Evolutionary conservation across 148 eudicot species (phyloP), one percentile per base, ranked within the genome.

Genomic region (Amaranthus hypochondriacus): DNA sequence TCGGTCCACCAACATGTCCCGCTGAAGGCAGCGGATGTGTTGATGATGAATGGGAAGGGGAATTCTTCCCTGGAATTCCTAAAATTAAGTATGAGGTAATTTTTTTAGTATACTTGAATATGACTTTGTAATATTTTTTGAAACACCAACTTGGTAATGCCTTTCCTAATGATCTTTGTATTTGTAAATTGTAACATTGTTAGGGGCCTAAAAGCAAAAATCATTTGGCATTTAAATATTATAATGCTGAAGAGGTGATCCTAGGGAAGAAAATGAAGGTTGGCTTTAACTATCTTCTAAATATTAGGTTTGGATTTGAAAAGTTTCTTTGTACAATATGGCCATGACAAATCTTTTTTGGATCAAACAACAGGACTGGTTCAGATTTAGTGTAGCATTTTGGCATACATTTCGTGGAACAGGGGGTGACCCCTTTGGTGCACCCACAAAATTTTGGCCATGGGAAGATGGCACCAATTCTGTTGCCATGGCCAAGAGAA

Each of bases 401-500:
- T 96, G 99, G 99, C 99, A 92, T 78, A 96, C 97, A 77, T 96
- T 96, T 70, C 99, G 97, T 75, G 99, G 99, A 64, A 92, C 92
- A 7, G 99, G 99, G 56, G 96, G 82, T 76, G 99, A 96, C 70
- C 97, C 97, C 4, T 96, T 95, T 84, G 99, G 99, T 28, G 83
- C 96, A 15, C 84, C 92, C 13, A 96, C 99, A 21, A 92, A 96
- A 86, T 53, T 60, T 79, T 96, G 99, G 99, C 99, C 97, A 54
- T 96, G 99, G 99, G 99, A 96, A 84, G 99, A 96, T 81, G 99
- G 99, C 56, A 89, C 99, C 60, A 96, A 96, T 81, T 92, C 96
- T 15, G 42, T 96, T 70, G 86, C 79, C 70, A 96, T 96, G 97
- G 99, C 99, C 43, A 96, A 96, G 84, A 87, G 89, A 78, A 89